Base-by-base conservation (phyloP, 1,284 basidiomycete genomes). In the Ceratobasidium sp. region DNA sequence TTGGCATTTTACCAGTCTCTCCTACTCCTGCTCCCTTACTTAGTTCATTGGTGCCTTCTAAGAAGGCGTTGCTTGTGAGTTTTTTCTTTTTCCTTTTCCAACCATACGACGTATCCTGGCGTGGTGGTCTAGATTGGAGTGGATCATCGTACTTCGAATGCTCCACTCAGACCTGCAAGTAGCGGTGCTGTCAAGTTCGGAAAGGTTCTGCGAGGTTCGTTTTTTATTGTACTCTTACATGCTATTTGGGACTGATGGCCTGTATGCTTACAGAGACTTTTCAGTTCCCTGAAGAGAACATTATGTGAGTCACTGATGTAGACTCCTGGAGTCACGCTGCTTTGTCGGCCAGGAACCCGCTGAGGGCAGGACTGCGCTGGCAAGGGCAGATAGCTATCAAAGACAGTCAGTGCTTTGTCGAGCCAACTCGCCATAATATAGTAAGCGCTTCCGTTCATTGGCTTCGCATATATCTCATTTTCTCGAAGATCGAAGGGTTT, bases 1-100 rank as follows among this genome's bases (percentile, higher is more conserved):
- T 52, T 40, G n/a, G 26, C 38, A 23, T 28, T 17, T 33, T 33
- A 33, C 33, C 52, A 28, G 28, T 12, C 15, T 28, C 67, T 38
- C 9, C 26, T 7, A 50, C 61, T 10, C 20, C 73, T 28, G 20
- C 56, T 13, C 57, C 46, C 1, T 38, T 40, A 15, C 13, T 38
- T 13, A 3, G 23, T 7, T n/a, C 40, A 13, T 4, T 28, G 26
- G 44, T 40, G 2, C 71, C 62, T 20, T 5, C n/a, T 6, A 42
- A 57, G n/a, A 33, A 65, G 61, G 73, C 50, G 9, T 26, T 66
- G 33, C 62, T 75, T 38, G 73, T 75, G 46, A 66, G 73, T 66
- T 33, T 33, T 33, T 33, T 33, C 33, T 33, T 33, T 33, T 33
- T 33, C 33, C 33, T 33, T 33, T 33, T 33, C 33, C 33, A 33